Base-by-base conservation (phyloP, 805 yeast genomes). In the Hanseniaspora pseudoguilliermondii region DNA sequence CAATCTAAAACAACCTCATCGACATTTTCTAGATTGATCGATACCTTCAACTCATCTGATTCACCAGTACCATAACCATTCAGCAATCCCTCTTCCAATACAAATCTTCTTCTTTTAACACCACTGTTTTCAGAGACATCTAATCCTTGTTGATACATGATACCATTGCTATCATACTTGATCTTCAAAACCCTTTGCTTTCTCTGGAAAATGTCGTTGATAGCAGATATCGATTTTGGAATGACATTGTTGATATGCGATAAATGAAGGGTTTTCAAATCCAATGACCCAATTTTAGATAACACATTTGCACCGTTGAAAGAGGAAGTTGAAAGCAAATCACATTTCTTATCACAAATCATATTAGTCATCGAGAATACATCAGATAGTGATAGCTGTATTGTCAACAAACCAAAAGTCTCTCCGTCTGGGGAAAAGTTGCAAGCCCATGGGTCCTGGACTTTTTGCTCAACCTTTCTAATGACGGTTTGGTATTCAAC, bases 351-450 rank as follows among this genome's bases (percentile, higher is more conserved):
- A n/a, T 29, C 23, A 21, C 23, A 27, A 23, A 47, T 23, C 8
- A 46, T 2, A 13, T 32, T 32, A 11, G 38, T 46, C 38, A 32
- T 46, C 10, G 35, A 13, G 40, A 25, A 46, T 9, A 46, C 5
- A 5, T 46, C 39, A 8, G 49, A n/a, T 10, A 34, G 32, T 2
- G 44, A 38, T 16, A 55, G 42, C 20, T 51, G 58, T 10, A 47
- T 42, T n/a, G 61, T 83, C 81, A 54, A 85, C 78, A 63, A 91
- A 76, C 9, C 88, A 96, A 74, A 86, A 89, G 39, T 96, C 86
- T 53, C 47, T 1, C 97, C 97, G 66, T 88, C 95, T 36, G 75
- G 74, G 1, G 97, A 96, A 59, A 88, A 76, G 55, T 78, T 70
- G 36, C 73, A 67, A 36, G 77, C 78, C 84, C 91, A 78, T 2